Evolutionary conservation across 129 eudicot genomes (phyloP).

Genomic region (Silybum marianum): DNA sequence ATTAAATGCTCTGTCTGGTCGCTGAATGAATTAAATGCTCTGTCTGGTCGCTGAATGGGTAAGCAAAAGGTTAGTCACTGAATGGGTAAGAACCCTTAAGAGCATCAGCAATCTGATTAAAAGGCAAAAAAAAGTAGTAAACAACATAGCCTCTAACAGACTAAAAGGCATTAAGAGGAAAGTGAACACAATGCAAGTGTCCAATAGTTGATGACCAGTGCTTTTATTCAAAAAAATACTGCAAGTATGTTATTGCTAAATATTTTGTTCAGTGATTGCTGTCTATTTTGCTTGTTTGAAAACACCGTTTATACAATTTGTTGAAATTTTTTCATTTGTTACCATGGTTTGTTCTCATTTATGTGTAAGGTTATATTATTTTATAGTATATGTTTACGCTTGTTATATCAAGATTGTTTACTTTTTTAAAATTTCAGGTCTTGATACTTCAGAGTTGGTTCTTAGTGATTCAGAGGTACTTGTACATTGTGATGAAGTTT

Average conservation of each 20-base stretch:
- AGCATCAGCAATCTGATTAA: neutral
- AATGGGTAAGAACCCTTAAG: neutral
- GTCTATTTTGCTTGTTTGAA: neutral
- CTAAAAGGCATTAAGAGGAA: neutral
- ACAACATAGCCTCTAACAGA: neutral
- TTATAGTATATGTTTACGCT: neutral
- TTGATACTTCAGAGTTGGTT: slow-evolving; percentile 22
- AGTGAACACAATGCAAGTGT: neutral
- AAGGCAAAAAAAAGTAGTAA: neutral
- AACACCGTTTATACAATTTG: neutral
- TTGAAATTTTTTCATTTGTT: neutral
- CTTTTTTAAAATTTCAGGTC: slow-evolving; percentile 15
- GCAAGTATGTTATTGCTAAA: neutral
- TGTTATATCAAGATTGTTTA: neutral
- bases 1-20: neutral
- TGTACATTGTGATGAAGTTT: slow-evolving; percentile 14
- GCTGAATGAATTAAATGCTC: too few relatives aligned
- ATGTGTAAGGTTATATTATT: neutral
- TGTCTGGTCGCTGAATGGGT: neutral
- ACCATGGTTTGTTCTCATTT: neutral
- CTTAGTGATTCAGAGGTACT: slow-evolving; percentile 27
- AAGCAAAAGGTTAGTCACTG: neutral
- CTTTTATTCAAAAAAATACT: neutral
- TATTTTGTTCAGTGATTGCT: neutral
- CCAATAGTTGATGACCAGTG: neutral